These are phyloP conservation scores for Oryza rufipogon DNA, from an alignment of 176 grass and related monocot species.

Conservation along the genomic window DNA sequence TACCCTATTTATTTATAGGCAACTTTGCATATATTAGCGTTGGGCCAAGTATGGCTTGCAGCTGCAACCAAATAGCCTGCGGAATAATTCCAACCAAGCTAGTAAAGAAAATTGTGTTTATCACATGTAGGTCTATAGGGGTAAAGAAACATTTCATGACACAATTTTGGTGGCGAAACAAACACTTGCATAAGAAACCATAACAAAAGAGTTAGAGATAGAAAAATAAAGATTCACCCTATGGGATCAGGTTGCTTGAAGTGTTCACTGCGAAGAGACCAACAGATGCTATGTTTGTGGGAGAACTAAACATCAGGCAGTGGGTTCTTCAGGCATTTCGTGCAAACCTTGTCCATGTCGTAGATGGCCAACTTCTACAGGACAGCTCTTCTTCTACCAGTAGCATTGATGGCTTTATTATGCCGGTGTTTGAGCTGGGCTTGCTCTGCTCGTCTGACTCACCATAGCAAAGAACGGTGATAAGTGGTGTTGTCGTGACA, in stretches of 20 bases:
- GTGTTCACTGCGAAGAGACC: too few species aligned
- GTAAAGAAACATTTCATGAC: neutral
- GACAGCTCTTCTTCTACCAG: neutral
- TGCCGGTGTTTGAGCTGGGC: neutral
- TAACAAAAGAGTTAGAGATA: slow-evolving; percentile 8
- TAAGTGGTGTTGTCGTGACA: neutral
- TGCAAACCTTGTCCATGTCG: neutral
- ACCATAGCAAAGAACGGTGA: neutral
- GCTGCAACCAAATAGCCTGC: neutral
- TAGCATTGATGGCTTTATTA: neutral
- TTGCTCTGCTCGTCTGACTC: neutral
- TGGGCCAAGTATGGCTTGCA: slow-evolving; percentile 9
- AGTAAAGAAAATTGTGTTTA: neutral
- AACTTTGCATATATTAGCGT: slow-evolving; percentile 13
- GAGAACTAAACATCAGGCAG: too few species aligned
- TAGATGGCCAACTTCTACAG: neutral
- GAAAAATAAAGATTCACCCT: neutral
- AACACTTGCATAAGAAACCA: slow-evolving; percentile 28
- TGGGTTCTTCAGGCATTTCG: neutral
- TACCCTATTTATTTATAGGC: slow-evolving; percentile 3
- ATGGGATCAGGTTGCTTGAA: too few species aligned
- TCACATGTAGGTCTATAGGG: neutral
- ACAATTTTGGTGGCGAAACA: slow-evolving; percentile 31
- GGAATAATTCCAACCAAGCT: neutral
- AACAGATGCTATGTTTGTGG: too few species aligned